Evolutionary conservation across 257 asterid species (phyloP).

Genomic region (Voacanga thouarsii): DNA sequence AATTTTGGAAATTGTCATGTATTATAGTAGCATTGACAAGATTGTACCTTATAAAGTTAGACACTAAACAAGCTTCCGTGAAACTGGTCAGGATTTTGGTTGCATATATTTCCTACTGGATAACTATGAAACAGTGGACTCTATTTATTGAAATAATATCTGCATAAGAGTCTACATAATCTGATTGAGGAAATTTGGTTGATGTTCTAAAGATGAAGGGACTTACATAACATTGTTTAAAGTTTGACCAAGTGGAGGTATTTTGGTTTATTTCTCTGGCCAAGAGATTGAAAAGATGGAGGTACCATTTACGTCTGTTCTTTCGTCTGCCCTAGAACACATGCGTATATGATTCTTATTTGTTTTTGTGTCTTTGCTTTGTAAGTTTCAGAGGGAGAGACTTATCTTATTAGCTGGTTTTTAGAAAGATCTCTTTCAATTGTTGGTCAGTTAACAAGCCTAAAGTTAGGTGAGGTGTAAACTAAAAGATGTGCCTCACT

Average conservation of each 20-base stretch:
- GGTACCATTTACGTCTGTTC: background rate
- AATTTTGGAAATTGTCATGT: background rate
- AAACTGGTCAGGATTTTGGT: background rate
- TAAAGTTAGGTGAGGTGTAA: background rate
- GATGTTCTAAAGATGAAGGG: background rate
- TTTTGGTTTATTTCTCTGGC: background rate
- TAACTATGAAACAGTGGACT: background rate
- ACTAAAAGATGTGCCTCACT: background rate
- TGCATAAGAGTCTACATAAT: background rate
- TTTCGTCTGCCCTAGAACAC: background rate
- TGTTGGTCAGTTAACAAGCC: background rate
- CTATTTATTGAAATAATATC: background rate
- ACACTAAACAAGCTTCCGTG: background rate
- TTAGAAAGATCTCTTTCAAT: background rate
- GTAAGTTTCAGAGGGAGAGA: background rate
- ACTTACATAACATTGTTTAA: background rate
- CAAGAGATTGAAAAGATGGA: background rate
- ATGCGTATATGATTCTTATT: background rate
- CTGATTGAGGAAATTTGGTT: background rate
- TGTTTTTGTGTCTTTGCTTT: background rate
- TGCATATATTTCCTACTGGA: background rate
- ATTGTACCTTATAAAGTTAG: conserved; percentile 10
- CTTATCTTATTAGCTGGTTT: background rate
- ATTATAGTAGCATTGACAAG: background rate
- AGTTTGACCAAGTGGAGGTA: background rate